These are phyloP conservation scores for Vaccinium darrowii DNA, from an alignment of 148 eudicot genomes.

Conservation along the genomic window DNA sequence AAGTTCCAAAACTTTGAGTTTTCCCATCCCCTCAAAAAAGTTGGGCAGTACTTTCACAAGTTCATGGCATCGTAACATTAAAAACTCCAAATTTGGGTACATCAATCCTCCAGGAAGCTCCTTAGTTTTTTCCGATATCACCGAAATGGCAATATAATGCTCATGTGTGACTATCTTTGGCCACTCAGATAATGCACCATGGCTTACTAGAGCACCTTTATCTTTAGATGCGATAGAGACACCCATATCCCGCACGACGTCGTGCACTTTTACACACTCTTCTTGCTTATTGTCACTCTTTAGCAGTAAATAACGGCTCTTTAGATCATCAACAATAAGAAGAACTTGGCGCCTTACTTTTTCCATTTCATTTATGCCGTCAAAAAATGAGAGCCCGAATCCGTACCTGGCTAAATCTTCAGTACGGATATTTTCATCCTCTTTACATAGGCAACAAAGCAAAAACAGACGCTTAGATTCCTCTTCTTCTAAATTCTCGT, in stretches of 20 bases:
- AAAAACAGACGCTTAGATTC: conserved; percentile 26
- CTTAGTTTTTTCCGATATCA: conserved; percentile 24
- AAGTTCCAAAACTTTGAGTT: conserved; percentile 35
- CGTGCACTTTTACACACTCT: conserved; percentile 38
- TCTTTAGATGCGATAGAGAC: conserved; percentile 31
- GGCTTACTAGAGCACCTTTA: conserved; percentile 30
- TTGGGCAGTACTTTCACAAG: conserved; percentile 12
- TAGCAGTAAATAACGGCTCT: conserved; percentile 32
- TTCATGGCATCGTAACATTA: conserved; percentile 15
- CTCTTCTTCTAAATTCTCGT: conserved; percentile 28
- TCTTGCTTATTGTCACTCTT: not conserved
- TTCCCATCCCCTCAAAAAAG: conserved; percentile 35
- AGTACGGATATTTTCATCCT: conserved; percentile 33
- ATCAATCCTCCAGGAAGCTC: conserved; percentile 18
- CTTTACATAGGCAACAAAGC: conserved; percentile 39
- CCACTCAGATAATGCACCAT: conserved; percentile 31
- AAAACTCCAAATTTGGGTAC: conserved; percentile 27
- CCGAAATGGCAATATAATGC: conserved; percentile 29
- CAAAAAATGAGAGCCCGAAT: conserved; percentile 32
- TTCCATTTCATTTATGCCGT: conserved; percentile 20
- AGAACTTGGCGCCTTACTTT: conserved; percentile 35
- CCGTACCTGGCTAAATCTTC: conserved; percentile 39
- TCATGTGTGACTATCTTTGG: conserved; percentile 16
- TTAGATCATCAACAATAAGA: conserved; percentile 28
- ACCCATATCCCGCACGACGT: conserved; percentile 39